Evolutionary conservation across 164 flowering plant species (phyloP).

Genomic region (Vitis riparia): DNA sequence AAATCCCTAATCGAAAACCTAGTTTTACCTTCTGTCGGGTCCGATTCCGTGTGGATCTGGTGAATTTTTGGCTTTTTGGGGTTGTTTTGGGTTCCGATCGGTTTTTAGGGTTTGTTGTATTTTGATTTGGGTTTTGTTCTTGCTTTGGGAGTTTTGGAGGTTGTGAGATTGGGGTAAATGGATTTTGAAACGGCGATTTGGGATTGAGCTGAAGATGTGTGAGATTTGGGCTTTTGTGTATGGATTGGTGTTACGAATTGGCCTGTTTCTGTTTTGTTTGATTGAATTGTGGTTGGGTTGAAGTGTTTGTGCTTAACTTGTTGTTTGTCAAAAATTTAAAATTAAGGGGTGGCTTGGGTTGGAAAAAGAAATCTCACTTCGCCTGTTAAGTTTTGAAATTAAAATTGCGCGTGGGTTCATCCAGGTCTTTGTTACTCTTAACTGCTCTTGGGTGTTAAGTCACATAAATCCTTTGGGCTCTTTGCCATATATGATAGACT

Average conservation of each 20-base stretch:
- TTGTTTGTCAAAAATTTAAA: neutral
- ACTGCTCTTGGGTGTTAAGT: too few species aligned
- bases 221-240: neutral
- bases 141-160: neutral
- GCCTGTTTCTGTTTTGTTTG: neutral
- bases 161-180: neutral
- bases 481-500: too few species aligned
- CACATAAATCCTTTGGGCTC: too few species aligned
- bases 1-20: slow-evolving; percentile 6
- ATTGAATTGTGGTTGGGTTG: neutral
- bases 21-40: neutral
- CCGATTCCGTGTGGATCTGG: neutral
- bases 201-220: slow-evolving; percentile 2
- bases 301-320: neutral
- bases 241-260: neutral
- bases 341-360: neutral
- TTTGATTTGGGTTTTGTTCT: neutral
- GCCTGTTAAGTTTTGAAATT: neutral
- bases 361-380: neutral
- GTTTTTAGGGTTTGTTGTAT: neutral
- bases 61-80: neutral
- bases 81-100: neutral
- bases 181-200: neutral
- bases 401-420: too few species aligned
- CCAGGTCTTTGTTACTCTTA: too few species aligned